phyloP scores from a whole-genome alignment of 1,139 yeast species.

The Meyerozyma smithsonii region DNA sequence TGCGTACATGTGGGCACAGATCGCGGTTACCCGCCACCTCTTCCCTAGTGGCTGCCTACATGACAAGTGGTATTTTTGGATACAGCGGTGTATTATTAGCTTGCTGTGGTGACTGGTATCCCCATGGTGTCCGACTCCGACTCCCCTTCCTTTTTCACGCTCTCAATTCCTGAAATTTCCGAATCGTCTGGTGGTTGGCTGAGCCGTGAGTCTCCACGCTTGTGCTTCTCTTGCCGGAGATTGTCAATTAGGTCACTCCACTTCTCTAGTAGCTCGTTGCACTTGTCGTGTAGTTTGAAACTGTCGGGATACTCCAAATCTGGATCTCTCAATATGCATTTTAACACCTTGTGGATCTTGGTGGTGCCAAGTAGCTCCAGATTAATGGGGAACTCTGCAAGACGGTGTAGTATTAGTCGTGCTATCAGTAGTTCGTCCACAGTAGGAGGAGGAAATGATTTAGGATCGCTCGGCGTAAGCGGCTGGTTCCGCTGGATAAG shows the following conservation, averaged over 20 bases:
- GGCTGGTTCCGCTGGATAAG: conserved; percentile 43
- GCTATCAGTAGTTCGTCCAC: conserved; percentile 54
- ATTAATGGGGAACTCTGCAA: conserved; percentile 47
- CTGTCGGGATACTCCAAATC: conserved; percentile 42
- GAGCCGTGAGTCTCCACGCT: conserved; percentile 7
- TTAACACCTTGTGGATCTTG: conserved; percentile 50
- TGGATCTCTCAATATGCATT: conserved; percentile 41
- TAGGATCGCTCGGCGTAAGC: conserved; percentile 31
- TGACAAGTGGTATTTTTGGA: background rate
- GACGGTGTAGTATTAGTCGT: conserved; percentile 47
- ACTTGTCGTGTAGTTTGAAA: conserved; percentile 44
- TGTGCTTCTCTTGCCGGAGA: conserved; percentile 31
- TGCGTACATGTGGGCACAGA: background rate
- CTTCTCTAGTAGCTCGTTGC: conserved; percentile 36
- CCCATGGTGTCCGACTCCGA: conserved; percentile 1
- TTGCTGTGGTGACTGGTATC: conserved; percentile 1
- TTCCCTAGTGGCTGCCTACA: background rate
- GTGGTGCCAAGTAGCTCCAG: conserved; percentile 51
- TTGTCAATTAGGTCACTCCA: conserved; percentile 41
- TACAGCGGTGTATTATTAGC: background rate
- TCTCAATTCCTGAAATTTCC: conserved; percentile 24
- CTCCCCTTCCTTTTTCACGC: conserved; percentile 2
- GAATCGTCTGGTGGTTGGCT: conserved; percentile 27
- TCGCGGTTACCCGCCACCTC: background rate
- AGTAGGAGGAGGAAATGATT: conserved; percentile 35